Conservation (phyloP, 306 rosid species). For the Vicia sativa region DNA sequence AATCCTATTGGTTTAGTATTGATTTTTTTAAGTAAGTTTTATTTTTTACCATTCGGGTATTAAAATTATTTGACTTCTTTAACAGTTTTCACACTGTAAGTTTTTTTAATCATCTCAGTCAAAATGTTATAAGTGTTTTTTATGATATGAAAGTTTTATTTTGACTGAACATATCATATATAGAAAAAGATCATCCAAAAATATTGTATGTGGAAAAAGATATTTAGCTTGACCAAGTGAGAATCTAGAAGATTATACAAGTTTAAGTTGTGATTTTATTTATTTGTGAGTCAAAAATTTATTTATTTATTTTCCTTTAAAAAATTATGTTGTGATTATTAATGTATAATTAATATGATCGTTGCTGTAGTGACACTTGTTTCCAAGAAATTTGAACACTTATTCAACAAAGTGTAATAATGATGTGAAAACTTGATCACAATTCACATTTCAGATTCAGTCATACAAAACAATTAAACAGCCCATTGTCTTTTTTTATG, state of each 20-base stretch:
- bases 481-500: no score
- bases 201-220: neutral
- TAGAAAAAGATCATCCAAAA: neutral
- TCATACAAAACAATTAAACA: no score
- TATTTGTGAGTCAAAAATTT: no score
- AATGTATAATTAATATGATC: neutral
- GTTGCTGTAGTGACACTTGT: no score
- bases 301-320: neutral
- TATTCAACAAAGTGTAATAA: no score
- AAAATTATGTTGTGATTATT: neutral
- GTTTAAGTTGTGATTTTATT: neutral
- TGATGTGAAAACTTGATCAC: no score
- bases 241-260: no score
- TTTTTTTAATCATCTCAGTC: slow-evolving; percentile 17
- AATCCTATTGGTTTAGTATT: neutral
- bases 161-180: slow-evolving; percentile 19
- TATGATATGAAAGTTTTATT: neutral
- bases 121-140: neutral
- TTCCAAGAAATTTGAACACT: no score
- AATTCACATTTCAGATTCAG: no score
- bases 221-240: neutral
- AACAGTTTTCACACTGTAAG: neutral
- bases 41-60: neutral
- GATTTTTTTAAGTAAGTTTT: neutral
- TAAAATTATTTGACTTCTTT: neutral